Conservation (phyloP, 2,329 filamentous ascomycete genomes). For the Microdochium bolleyi region DNA sequence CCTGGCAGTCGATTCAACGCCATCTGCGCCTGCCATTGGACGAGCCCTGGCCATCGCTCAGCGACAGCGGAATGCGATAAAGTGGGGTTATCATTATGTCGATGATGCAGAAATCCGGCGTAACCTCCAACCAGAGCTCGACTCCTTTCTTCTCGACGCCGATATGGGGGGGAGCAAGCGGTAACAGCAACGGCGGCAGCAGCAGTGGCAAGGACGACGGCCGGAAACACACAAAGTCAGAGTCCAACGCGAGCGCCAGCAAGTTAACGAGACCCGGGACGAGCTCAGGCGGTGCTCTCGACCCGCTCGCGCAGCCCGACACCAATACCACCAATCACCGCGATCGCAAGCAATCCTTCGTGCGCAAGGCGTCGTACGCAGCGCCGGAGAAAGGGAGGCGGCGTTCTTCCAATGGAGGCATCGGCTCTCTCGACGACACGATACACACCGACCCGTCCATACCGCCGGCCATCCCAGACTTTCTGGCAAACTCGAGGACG, state of each 20-base stretch:
- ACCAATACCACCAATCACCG: slow-evolving; percentile 13
- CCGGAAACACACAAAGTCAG: slow-evolving; percentile 5
- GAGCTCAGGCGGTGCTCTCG: slow-evolving; percentile 18
- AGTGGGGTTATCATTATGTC: not conserved
- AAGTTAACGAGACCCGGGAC: slow-evolving; percentile 22
- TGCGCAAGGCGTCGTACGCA: slow-evolving; percentile 45
- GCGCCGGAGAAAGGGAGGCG: slow-evolving; percentile 27
- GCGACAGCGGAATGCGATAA: not conserved
- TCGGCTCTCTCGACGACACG: slow-evolving; percentile 19
- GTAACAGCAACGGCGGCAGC: slow-evolving; percentile 9
- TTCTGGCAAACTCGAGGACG: slow-evolving; percentile 34
- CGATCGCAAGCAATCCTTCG: slow-evolving; percentile 44
- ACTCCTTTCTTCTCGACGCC: not conserved
- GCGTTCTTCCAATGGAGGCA: slow-evolving; percentile 30
- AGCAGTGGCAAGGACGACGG: slow-evolving; percentile 3
- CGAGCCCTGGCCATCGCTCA: not conserved
- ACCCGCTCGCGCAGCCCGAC: not conserved
- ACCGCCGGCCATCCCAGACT: slow-evolving; percentile 46
- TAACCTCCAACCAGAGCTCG: not conserved
- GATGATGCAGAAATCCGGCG: not conserved
- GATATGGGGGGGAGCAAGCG: slow-evolving; percentile 14
- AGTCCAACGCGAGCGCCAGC: slow-evolving; percentile 3
- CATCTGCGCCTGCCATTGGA: not conserved
- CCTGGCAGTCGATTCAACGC: not conserved
- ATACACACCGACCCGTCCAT: slow-evolving; percentile 32